Evolutionary conservation across 2,329 filamentous ascomycete species (phyloP).

Genomic region (Lanzia echinophila): DNA sequence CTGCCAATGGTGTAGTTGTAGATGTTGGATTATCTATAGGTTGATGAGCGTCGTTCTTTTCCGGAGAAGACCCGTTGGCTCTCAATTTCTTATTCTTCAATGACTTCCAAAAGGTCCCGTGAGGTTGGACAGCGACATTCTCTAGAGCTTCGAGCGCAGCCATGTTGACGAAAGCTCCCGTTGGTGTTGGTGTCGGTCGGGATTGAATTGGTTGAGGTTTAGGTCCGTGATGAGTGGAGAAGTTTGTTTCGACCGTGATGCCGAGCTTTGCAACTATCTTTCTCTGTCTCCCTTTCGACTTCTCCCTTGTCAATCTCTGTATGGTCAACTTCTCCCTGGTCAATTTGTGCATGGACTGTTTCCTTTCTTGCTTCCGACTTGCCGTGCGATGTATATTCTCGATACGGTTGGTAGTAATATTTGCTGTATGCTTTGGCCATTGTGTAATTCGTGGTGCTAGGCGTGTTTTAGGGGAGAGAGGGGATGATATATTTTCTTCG

Average conservation of each 20-base stretch:
- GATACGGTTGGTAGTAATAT: slow-evolving; percentile 9
- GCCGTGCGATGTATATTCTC: slow-evolving; percentile 12
- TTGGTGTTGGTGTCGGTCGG: slow-evolving; percentile 13
- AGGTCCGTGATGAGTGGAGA: slow-evolving; percentile 44
- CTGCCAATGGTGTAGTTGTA: not conserved
- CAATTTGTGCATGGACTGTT: slow-evolving; percentile 31
- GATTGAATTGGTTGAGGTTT: slow-evolving; percentile 34
- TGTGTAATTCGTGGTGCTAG: slow-evolving; percentile 15
- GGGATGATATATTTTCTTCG: slow-evolving; percentile 12
- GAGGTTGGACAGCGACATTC: slow-evolving; percentile 17
- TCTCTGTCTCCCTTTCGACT: slow-evolving; percentile 55
- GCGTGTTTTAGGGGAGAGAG: slow-evolving; percentile 1
- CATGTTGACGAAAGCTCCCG: slow-evolving; percentile 43
- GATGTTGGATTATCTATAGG: not conserved
- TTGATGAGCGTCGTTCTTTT: not conserved
- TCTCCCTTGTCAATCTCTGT: slow-evolving; percentile 37
- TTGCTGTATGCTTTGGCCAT: slow-evolving; percentile 16
- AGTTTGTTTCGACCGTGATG: slow-evolving; percentile 64
- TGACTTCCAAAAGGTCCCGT: slow-evolving; percentile 27
- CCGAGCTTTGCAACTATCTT: slow-evolving; percentile 54
- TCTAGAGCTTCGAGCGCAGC: slow-evolving; percentile 54
- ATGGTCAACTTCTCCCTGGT: too few species aligned
- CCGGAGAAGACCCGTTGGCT: slow-evolving; percentile 8
- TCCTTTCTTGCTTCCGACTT: slow-evolving; percentile 19
- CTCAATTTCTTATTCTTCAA: slow-evolving; percentile 20